Conservation (phyloP, 2,329 filamentous ascomycete genomes). For the Cryphonectria carpinicola region DNA sequence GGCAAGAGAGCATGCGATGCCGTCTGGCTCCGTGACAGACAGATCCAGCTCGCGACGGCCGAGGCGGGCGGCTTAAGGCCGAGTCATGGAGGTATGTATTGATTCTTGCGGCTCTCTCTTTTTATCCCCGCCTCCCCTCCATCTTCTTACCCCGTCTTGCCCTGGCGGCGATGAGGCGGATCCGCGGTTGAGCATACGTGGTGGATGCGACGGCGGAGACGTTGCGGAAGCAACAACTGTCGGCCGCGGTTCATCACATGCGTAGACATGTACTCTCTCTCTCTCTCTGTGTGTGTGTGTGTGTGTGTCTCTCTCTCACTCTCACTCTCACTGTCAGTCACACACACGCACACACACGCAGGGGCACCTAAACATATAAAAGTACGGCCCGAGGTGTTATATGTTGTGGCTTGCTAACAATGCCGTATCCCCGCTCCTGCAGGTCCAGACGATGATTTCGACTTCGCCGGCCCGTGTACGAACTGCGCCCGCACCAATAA, state of each 20-base stretch:
- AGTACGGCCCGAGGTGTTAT: background rate
- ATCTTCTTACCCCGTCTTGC: background rate
- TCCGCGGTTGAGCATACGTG: constrained; percentile 1
- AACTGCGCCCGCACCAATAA: constrained; percentile 30
- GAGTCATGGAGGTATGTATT: constrained; percentile 27
- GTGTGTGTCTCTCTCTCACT: no score
- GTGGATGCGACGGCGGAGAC: constrained; percentile 4
- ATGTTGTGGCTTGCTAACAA: background rate
- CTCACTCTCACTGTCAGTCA: background rate
- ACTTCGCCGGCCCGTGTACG: constrained; percentile 28
- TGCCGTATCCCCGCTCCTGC: background rate
- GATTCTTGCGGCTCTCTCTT: background rate
- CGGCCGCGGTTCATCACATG: background rate
- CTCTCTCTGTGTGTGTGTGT: no score
- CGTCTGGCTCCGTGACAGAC: constrained; percentile 25
- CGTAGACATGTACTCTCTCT: background rate
- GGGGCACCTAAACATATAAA: background rate
- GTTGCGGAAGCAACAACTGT: background rate
- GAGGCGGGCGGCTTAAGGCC: constrained; percentile 6
- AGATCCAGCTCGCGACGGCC: constrained; percentile 14
- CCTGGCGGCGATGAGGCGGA: constrained; percentile 6
- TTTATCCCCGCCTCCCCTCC: background rate
- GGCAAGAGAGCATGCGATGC: constrained; percentile 30
- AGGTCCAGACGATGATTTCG: constrained; percentile 21
- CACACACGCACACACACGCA: background rate